Base-by-base conservation (phyloP, 345 rosid species). In the Mangifera indica region DNA sequence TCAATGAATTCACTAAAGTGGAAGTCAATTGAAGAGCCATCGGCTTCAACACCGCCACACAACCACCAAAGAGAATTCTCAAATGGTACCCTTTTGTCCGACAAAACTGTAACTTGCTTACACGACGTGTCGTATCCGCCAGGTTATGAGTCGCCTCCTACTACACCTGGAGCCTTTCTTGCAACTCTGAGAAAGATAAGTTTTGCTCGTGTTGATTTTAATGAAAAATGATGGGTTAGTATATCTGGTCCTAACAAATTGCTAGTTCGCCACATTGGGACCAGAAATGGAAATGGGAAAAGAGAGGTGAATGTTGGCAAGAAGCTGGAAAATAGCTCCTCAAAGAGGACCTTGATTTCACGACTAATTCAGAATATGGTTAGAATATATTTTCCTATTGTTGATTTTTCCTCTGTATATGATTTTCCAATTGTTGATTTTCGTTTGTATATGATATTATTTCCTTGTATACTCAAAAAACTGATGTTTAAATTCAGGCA, bases 51-150 rank as follows among this genome's bases (percentile, higher is more conserved):
- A 57, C 60, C 29, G 20, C 71, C 71, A 20, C 71, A 22, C 34
- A 63, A 63, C 46, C 46, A 24, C 29, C 72, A 10, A 44, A 42
- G 17, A 25, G 55, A 57, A 26, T 57, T 17, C 45, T 54, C 15
- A 13, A 55, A 59, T 25, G 21, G 62, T 4, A 37, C 61, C n/a
- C 13, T 24, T 52, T 13, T 24, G 46, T 9, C 17, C 53, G 62
- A 57, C 15, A 44, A 57, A 45, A 63, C 21, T 9, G 42, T 57
- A 4, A 45, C 72, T 57, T 69, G 72, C 58, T 18, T 69, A 17
- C 72, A 69, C 45, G 72, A 69, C 12, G 72, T 69, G 55, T 69
- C 72, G 25, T 69, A 57, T 57, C 72, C 72, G 1, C 18, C 61
- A 7, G 63, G 63, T 21, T 69, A 69, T 13, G 72, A 56, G 51